Conservation (phyloP, 2,329 filamentous ascomycete genomes). For the Macrophomina tecta region DNA sequence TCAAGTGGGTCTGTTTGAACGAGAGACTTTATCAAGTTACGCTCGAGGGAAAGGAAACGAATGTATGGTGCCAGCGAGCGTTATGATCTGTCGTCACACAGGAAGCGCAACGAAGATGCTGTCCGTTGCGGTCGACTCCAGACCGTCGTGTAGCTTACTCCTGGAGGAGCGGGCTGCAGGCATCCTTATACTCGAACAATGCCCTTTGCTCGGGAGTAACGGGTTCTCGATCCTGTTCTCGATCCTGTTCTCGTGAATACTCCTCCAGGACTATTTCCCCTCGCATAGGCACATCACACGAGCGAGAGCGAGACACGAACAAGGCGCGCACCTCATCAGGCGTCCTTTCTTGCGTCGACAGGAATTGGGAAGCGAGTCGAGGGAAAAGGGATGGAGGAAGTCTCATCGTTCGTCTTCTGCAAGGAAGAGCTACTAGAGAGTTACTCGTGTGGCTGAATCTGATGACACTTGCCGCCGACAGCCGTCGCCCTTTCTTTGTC, state of each 20-base stretch:
- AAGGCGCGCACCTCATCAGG: neutral
- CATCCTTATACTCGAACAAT: neutral
- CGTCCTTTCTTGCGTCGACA: neutral
- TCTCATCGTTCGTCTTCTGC: conserved; percentile 1
- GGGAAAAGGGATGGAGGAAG: neutral
- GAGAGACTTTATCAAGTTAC: neutral
- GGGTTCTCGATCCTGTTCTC: neutral
- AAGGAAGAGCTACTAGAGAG: neutral
- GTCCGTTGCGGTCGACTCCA: neutral
- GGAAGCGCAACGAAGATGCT: neutral
- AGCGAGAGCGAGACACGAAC: conserved; percentile 1
- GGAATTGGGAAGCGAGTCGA: neutral
- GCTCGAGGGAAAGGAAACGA: neutral
- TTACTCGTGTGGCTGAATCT: neutral
- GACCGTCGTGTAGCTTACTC: neutral
- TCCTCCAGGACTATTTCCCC: neutral
- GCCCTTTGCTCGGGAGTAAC: no score
- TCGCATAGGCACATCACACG: conserved; percentile 11
- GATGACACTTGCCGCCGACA: neutral
- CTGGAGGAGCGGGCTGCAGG: neutral
- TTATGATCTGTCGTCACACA: neutral
- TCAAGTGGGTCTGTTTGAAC: neutral
- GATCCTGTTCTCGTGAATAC: conserved; percentile 7
- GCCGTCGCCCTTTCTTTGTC: neutral
- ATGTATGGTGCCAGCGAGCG: neutral